Evolutionary conservation across 2,329 filamentous ascomycete genomes (phyloP).

Genomic region (Colletotrichum abscissum): DNA sequence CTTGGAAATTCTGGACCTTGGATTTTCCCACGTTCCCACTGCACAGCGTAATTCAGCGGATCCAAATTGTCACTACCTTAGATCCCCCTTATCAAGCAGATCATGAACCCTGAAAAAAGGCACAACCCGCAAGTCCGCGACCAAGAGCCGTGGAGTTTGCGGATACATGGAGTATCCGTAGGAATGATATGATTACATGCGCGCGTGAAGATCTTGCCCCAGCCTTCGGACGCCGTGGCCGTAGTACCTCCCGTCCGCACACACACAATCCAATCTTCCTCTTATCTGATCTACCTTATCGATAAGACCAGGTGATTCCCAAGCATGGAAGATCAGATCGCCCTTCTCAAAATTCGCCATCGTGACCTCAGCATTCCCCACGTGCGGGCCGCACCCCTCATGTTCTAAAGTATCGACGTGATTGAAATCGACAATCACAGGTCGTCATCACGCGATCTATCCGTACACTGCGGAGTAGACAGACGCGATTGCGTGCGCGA

Average conservation of each 20-base stretch:
- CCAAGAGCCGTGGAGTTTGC: background rate
- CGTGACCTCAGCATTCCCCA: background rate
- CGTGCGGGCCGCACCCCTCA: background rate
- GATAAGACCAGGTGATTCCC: background rate
- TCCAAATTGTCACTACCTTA: background rate
- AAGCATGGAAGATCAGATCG: background rate
- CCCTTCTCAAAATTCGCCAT: background rate
- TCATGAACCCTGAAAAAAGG: background rate
- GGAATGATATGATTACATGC: background rate
- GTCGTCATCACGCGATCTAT: background rate
- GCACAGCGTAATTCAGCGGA: background rate
- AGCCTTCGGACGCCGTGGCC: background rate
- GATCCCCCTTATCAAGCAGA: background rate
- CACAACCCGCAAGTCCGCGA: background rate
- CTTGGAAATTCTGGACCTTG: background rate
- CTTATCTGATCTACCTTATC: background rate
- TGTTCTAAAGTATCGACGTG: background rate
- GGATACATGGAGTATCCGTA: background rate
- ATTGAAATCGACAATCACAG: background rate
- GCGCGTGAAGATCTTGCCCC: background rate
- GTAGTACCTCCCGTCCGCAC: too few species aligned
- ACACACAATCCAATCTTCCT: background rate
- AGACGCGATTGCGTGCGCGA: background rate
- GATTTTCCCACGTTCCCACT: background rate
- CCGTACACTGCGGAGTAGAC: background rate